Conservation (phyloP, 1,284 basidiomycete genomes). For the Puccinia horiana region DNA sequence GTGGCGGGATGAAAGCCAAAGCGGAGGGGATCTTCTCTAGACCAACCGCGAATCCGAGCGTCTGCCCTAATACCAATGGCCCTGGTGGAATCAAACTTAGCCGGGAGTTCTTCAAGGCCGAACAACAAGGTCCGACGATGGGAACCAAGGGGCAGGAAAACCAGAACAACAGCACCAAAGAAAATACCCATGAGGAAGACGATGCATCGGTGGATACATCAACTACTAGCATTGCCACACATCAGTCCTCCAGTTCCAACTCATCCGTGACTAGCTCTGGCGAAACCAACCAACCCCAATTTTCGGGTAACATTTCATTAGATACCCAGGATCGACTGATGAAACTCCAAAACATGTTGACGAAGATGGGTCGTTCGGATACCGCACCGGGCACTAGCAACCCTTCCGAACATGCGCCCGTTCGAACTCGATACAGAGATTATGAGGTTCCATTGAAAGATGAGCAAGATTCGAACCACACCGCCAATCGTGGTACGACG, state of each 20-base stretch:
- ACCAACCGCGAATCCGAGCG: not conserved
- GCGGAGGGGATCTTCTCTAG: constrained; percentile 22
- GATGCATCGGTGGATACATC: constrained; percentile 32
- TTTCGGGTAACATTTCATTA: constrained; percentile 41
- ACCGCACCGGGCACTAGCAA: not conserved
- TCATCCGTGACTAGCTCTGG: constrained; percentile 12
- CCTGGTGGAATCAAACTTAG: not conserved
- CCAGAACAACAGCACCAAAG: not conserved
- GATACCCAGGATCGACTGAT: constrained; percentile 53
- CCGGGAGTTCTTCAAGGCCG: not conserved
- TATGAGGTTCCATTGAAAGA: constrained; percentile 47
- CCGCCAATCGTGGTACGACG: not conserved
- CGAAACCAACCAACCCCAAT: constrained; percentile 1
- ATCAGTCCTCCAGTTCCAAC: constrained; percentile 16
- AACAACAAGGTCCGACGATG: not conserved
- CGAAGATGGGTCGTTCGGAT: constrained; percentile 51
- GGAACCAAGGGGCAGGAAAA: not conserved
- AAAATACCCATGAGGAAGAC: constrained; percentile 21
- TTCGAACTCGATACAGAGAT: constrained; percentile 14
- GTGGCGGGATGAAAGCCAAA: constrained; percentile 43
- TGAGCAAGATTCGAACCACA: not conserved
- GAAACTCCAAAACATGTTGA: constrained; percentile 54
- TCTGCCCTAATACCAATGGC: not conserved
- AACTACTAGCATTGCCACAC: constrained; percentile 14
- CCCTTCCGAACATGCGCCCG: not conserved